Base-by-base conservation (phyloP, 2,329 filamentous ascomycete species). In the Thyridium curvatum region DNA sequence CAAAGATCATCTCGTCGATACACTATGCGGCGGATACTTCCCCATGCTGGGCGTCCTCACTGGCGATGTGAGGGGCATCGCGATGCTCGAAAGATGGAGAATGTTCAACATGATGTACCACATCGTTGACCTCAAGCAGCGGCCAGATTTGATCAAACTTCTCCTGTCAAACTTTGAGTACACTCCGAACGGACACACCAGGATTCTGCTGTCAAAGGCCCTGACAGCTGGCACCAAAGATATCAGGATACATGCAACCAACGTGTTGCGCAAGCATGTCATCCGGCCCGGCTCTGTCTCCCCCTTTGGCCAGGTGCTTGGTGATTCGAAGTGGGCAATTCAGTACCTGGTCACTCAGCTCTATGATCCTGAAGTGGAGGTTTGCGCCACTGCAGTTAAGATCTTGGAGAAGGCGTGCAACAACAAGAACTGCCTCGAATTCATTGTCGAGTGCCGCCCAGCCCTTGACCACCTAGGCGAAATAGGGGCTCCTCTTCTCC, bases 101-200 rank as follows among this genome's bases (percentile, higher is more conserved):
- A 94, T 98, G 74, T 90, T 96, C 65, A 97, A 97, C 61, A 98
- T 98, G 88, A 94, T 97, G 72, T 98, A 98, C 58, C 93, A 97
- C 61, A 95, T 98, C 44, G 77, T 96, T 41, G 91, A 97, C 54
- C 71, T 95, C 33, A 88, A 86, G 51, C 85, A 93, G 59, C 84
- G 93, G 3, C 88, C 91, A 34, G 93, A 98, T 58, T 70, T 98
- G 42, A 88, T 97, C 56, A 88, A 90, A 56, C 74, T 91, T 9
- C 74, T 98, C 26, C 72, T 98, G 8, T 83, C 85, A 35, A 93
- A 90, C 53, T 90, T 98, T 62, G 91, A 98, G 62, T 98, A 95
- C 56, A 85, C 82, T 15, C 68, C 94, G 17, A 82, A 84, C 46
- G 91, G 90, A 2, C 93, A 98, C 59, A 85, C 94, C 15, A 79